Conservation (phyloP, 257 asterid genomes). For the Handroanthus guayacan region DNA sequence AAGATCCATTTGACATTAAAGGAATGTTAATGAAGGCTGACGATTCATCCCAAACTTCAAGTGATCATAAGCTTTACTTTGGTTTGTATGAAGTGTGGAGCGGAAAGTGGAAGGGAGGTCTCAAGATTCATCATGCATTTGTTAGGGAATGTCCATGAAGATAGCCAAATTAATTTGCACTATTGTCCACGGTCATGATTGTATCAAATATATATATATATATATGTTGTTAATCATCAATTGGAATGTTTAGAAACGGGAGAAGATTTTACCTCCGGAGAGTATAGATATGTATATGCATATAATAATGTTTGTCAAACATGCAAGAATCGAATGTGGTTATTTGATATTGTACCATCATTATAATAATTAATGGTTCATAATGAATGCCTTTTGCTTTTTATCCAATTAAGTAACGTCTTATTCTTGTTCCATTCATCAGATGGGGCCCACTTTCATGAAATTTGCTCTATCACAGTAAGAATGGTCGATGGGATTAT, state of each 20-base stretch:
- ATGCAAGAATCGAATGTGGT: background rate
- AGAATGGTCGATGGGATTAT: no score
- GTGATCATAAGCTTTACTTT: slow-evolving; percentile 38
- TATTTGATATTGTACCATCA: background rate
- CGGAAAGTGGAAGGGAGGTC: slow-evolving; percentile 74
- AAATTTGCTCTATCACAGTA: no score
- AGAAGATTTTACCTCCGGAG: background rate
- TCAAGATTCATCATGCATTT: slow-evolving; percentile 45
- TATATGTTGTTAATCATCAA: no score
- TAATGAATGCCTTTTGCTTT: background rate
- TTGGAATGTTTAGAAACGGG: no score
- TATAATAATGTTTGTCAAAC: background rate
- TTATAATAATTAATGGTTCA: background rate
- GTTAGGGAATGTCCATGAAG: slow-evolving; percentile 26
- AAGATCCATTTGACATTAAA: slow-evolving; percentile 20
- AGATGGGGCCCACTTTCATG: no score
- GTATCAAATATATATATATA: no score
- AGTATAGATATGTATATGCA: background rate
- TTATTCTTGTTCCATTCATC: background rate
- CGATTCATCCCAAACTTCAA: background rate
- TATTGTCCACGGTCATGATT: no score
- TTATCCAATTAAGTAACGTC: background rate
- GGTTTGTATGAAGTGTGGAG: slow-evolving; percentile 65
- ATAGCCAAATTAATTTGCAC: no score
- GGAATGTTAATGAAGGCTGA: slow-evolving; percentile 15